Evolutionary conservation across 164 flowering plant genomes (phyloP).

Genomic region (Hamamelis virginiana): DNA sequence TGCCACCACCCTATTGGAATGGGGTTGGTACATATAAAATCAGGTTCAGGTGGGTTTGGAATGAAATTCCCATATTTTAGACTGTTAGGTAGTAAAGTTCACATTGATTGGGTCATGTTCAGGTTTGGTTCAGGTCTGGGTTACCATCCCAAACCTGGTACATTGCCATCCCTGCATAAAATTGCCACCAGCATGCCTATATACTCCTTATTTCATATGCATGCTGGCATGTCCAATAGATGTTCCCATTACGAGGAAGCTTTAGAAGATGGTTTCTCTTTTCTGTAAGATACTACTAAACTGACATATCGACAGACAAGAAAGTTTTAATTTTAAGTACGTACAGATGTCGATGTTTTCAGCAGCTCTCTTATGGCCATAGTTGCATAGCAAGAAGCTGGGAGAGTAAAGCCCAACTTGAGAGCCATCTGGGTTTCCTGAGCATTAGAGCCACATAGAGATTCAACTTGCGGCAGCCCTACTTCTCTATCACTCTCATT

Average conservation of each 20-base stretch:
- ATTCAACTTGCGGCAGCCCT: conserved; percentile 18
- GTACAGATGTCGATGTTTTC: conserved; percentile 85
- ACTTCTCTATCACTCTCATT: conserved; percentile 21
- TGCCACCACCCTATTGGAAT: too few species aligned
- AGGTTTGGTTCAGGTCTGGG: not conserved
- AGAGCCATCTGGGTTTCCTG: conserved; percentile 54
- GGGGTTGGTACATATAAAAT: too few species aligned
- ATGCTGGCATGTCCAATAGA: too few species aligned
- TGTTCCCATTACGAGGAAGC: not conserved
- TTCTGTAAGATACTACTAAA: not conserved
- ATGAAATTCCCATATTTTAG: too few species aligned
- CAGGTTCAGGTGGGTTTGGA: too few species aligned
- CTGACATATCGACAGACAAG: not conserved
- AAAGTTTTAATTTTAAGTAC: conserved; percentile 16
- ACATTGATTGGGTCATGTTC: too few species aligned
- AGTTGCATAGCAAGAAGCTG: conserved; percentile 92
- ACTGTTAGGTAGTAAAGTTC: too few species aligned
- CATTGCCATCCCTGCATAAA: not conserved
- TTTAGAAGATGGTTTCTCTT: not conserved
- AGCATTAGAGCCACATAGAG: conserved; percentile 21
- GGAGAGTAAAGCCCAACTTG: conserved; percentile 76
- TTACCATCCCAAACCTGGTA: not conserved
- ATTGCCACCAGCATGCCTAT: too few species aligned
- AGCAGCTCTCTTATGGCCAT: conserved; percentile 97
- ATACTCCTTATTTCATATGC: too few species aligned